These are phyloP conservation scores for Starmerella bombi DNA, from an alignment of 805 yeast species.

Conservation along the genomic window DNA sequence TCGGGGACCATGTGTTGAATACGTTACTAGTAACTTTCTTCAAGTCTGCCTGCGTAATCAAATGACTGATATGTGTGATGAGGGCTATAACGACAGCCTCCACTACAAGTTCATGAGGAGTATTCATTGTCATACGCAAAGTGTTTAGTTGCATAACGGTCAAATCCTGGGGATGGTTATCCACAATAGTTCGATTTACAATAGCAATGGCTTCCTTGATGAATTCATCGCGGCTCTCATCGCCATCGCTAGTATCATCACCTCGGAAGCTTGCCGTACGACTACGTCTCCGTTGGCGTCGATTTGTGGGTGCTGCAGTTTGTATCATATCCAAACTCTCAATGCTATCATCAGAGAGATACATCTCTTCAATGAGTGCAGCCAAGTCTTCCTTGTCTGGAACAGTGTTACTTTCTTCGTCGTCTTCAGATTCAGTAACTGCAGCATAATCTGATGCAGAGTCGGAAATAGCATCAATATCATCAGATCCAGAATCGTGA, in stretches of 20 bases:
- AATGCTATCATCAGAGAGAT: slow-evolving; percentile 27
- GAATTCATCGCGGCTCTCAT: slow-evolving; percentile 64
- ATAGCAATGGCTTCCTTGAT: slow-evolving; percentile 86
- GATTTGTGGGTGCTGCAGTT: neutral
- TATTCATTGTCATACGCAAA: slow-evolving; percentile 94
- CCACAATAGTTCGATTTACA: slow-evolving; percentile 78
- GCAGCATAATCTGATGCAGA: slow-evolving; percentile 12
- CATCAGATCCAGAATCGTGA: slow-evolving; percentile 4
- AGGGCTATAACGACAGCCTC: slow-evolving; percentile 65
- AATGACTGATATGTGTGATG: slow-evolving; percentile 53
- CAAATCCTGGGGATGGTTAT: slow-evolving; percentile 85
- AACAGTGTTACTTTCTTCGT: slow-evolving; percentile 6
- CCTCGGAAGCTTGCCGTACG: slow-evolving; percentile 25
- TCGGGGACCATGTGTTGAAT: slow-evolving; percentile 66
- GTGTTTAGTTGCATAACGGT: slow-evolving; percentile 88
- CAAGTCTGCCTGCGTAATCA: slow-evolving; percentile 61
- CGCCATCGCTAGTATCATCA: slow-evolving; percentile 39
- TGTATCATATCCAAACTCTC: slow-evolving; percentile 14
- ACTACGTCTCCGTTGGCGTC: slow-evolving; percentile 17
- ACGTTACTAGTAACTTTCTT: slow-evolving; percentile 67
- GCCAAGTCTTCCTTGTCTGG: slow-evolving; percentile 18
- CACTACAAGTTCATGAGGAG: slow-evolving; percentile 84
- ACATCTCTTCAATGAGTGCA: slow-evolving; percentile 22
- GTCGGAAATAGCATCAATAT: slow-evolving; percentile 12
- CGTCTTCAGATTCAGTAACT: slow-evolving; percentile 2